These are phyloP conservation scores for Hypoxylon perforatum DNA, from an alignment of 495 filamentous ascomycete genomes.

Conservation along the genomic window DNA sequence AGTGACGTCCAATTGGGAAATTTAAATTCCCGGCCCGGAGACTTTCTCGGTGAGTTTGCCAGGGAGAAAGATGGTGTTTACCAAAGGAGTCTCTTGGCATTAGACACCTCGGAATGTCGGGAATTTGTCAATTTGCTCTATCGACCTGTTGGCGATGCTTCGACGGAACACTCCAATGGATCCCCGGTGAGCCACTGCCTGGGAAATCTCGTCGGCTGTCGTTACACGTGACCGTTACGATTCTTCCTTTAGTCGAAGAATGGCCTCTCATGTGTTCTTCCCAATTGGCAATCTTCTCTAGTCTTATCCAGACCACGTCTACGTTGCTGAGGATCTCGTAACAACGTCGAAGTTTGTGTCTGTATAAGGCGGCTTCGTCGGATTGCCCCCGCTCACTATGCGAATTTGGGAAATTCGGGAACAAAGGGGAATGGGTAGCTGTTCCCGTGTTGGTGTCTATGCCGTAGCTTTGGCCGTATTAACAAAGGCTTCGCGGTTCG, in stretches of 20 bases:
- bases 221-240: conserved; percentile 22
- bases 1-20: conserved; percentile 30
- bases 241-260: conserved; percentile 2
- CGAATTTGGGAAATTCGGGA: not conserved
- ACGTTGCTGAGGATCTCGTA: not conserved
- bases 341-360: not conserved
- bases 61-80: conserved; percentile 27
- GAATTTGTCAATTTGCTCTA: conserved; percentile 30
- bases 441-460: not conserved
- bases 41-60: conserved; percentile 39
- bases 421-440: not conserved
- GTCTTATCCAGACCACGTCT: conserved; percentile 4
- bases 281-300: conserved; percentile 3
- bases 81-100: conserved; percentile 34
- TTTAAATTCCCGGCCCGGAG: conserved; percentile 32
- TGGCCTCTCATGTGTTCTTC: not conserved
- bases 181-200: conserved; percentile 5
- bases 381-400: not conserved
- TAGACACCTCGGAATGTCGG: conserved; percentile 36
- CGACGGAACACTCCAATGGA: conserved; percentile 2
- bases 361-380: conserved; percentile 4
- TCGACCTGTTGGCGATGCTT: conserved; percentile 22
- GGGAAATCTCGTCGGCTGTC: conserved; percentile 14
- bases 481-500: conserved; percentile 12
- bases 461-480: not conserved